Base-by-base conservation (phyloP, 768 basidiomycete genomes). In the Rhizopogon rudus region DNA sequence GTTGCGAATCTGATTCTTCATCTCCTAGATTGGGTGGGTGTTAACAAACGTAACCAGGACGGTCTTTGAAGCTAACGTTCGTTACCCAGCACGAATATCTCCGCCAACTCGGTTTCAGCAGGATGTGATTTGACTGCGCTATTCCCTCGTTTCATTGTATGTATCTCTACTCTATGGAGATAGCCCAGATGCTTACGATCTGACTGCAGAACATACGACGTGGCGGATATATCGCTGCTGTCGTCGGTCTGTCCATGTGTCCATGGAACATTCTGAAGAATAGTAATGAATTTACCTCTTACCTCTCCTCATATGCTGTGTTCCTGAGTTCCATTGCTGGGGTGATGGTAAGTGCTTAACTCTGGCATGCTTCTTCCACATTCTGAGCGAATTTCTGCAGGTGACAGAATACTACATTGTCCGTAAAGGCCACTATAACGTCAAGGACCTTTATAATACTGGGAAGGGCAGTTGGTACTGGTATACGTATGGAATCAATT, bases 71-170 rank as follows among this genome's bases (percentile, higher is more conserved):
- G 45, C 10, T 49, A 39, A 31, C 55, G 57, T 60, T 31, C 25
- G 51, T 53, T 49, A 54, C 56, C 54, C 59, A 86, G 84, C 14
- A 88, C 87, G 29, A 91, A 89, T 67, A 87, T 89, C 62, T 86
- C 88, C 8, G 90, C 89, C 35, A 92, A 93, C 72, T 85, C 87
- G 6, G 81, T 93, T 64, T 87, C 84, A 43, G 89, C 91, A 3
- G 89, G 91, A 16, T 91, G 88, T 64, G 90, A 93, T 67, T 69
- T 93, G 60, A 92, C 89, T 2, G 82, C 89, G 3, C 77, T 92
- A 25, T 76, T 82, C 61, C 91, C 91, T 53, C 84, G 84, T 44
- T 92, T 82, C 70, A 82, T 93, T 61, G 83, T 84, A 61, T 33
- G 79, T 73, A 25, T 51, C 28, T 16, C 14, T 6, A 7, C 2